Conservation (phyloP, 2,329 filamentous ascomycete species). For the Elsinoe necatrix region DNA sequence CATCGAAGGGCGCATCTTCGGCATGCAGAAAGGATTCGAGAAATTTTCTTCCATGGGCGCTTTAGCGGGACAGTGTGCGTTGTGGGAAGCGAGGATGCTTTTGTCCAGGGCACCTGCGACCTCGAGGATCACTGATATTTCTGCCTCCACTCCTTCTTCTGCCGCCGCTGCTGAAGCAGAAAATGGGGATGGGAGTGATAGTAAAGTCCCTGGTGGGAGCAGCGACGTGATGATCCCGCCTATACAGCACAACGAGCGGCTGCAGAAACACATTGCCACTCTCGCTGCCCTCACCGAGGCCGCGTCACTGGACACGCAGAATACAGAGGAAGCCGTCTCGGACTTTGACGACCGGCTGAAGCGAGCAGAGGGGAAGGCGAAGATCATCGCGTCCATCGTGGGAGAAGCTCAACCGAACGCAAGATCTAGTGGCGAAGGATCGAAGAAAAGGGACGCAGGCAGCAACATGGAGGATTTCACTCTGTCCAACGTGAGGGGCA, state of each 20-base stretch:
- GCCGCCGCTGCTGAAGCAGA: not conserved
- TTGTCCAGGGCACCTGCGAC: constrained; percentile 4
- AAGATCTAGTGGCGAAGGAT: constrained; percentile 14
- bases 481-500: constrained; percentile 1
- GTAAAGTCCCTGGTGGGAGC: too few relatives aligned
- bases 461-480: constrained; percentile 33
- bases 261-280: constrained; percentile 67
- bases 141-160: not conserved
- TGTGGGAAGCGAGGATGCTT: constrained; percentile 72
- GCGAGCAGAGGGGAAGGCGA: constrained; percentile 72
- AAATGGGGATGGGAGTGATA: not conserved
- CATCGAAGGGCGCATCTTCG: constrained; percentile 82
- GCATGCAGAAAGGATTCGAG: constrained; percentile 85
- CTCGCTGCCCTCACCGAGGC: constrained; percentile 73
- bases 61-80: constrained; percentile 65
- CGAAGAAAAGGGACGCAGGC: constrained; percentile 20
- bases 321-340: constrained; percentile 79
- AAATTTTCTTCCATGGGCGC: constrained; percentile 77
- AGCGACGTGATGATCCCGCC: constrained; percentile 31
- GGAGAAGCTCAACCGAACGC: constrained; percentile 33
- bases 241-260: constrained; percentile 50
- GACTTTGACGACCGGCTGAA: constrained; percentile 87
- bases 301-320: constrained; percentile 66
- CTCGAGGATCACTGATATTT: not conserved
- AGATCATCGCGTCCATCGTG: constrained; percentile 68